These are phyloP conservation scores for Amanita rimosa DNA, from an alignment of 768 basidiomycete genomes.

Conservation along the genomic window DNA sequence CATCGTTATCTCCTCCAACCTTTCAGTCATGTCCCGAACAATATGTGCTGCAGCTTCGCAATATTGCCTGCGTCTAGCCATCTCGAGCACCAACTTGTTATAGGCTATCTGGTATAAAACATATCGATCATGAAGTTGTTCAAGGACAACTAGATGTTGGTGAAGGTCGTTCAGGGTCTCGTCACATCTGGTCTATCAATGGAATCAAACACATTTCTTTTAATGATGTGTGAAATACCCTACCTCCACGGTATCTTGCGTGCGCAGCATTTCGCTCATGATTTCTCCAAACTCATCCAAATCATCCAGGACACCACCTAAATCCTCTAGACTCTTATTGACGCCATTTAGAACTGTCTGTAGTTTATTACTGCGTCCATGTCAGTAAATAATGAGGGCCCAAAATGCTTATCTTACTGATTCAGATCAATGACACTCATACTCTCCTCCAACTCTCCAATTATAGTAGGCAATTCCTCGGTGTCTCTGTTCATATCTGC, in stretches of 20 bases:
- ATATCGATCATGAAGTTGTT: constrained; percentile 55
- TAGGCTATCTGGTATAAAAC: constrained; percentile 65
- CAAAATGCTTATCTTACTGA: constrained; percentile 32
- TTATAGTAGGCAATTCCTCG: constrained; percentile 63
- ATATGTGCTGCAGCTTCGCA: constrained; percentile 55
- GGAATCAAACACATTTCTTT: neutral
- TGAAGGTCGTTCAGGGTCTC: constrained; percentile 46
- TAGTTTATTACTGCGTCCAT: constrained; percentile 36
- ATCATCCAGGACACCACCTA: constrained; percentile 42
- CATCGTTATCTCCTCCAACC: constrained; percentile 54
- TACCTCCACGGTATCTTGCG: constrained; percentile 63
- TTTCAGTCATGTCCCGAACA: constrained; percentile 52
- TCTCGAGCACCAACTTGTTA: constrained; percentile 62
- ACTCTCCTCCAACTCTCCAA: constrained; percentile 58
- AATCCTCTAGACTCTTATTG: constrained; percentile 37
- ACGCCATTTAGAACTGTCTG: constrained; percentile 27
- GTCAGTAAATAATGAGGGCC: constrained; percentile 2
- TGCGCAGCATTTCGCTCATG: constrained; percentile 66
- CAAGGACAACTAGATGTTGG: constrained; percentile 48
- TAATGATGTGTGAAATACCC: constrained; percentile 5
- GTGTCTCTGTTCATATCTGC: constrained; percentile 77
- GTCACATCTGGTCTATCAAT: constrained; percentile 34
- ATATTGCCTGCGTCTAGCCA: constrained; percentile 57
- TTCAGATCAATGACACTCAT: constrained; percentile 38
- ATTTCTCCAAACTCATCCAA: constrained; percentile 72